Percentiles rank a stretch among this genome's conserved stretches.
phyloP scores from a whole-genome alignment of 2,329 filamentous ascomycete species.

The Penicillium sp. region DNA sequence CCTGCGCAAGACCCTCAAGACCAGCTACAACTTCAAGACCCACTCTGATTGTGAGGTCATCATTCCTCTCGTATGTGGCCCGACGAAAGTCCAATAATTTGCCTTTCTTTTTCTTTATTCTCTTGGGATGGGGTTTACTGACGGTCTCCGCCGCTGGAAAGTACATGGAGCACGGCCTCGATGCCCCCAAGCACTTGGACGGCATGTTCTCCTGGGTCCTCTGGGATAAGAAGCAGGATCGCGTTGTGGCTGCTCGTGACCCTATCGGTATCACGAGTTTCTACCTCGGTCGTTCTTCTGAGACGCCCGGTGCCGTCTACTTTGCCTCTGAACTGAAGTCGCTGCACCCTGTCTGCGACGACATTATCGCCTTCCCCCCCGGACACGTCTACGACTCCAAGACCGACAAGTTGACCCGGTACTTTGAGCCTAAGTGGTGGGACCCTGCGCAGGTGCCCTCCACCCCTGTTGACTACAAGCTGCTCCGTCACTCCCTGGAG shows the following conservation, averaged over 20 bases:
- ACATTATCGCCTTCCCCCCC: slow-evolving; percentile 88
- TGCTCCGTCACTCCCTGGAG: slow-evolving; percentile 76
- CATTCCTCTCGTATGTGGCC: slow-evolving; percentile 73
- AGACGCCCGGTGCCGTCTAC: slow-evolving; percentile 78
- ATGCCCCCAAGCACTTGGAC: slow-evolving; percentile 88
- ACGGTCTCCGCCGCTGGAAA: slow-evolving; percentile 33
- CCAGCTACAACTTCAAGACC: slow-evolving; percentile 93
- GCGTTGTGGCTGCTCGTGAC: slow-evolving; percentile 87
- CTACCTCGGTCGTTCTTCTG: slow-evolving; percentile 87
- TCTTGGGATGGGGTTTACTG: slow-evolving; percentile 7
- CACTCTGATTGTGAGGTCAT: slow-evolving; percentile 98
- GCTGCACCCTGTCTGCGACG: slow-evolving; percentile 86
- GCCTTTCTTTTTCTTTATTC: no score
- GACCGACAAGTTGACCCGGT: slow-evolving; percentile 75
- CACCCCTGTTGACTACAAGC: slow-evolving; percentile 74
- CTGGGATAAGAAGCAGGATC: slow-evolving; percentile 90
- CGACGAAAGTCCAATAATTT: not conserved
- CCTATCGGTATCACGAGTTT: slow-evolving; percentile 96
- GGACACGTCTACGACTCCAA: slow-evolving; percentile 95
- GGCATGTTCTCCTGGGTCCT: slow-evolving; percentile 99
- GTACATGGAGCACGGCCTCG: slow-evolving; percentile 88
- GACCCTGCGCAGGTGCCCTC: slow-evolving; percentile 72
- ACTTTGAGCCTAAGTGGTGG: slow-evolving; percentile 91
- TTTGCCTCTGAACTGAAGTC: slow-evolving; percentile 97
- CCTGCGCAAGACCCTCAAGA: slow-evolving; percentile 78